Percentiles rank a stretch among this genome's conserved stretches.
phyloP scores from a whole-genome alignment of 805 yeast species.

The Wickerhamiella australiensis region DNA sequence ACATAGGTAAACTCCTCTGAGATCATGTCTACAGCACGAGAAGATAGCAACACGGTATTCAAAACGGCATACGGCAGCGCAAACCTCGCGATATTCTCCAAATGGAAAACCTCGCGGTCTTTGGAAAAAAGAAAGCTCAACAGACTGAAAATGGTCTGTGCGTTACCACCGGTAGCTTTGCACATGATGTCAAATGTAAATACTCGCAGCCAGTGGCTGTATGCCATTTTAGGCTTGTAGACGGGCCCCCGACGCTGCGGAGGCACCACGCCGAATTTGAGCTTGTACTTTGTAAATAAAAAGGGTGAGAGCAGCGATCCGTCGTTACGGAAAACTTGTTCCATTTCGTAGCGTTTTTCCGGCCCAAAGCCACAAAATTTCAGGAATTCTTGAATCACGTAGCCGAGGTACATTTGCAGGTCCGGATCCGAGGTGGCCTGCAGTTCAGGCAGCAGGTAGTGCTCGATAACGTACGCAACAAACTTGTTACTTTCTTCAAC shows the following conservation, averaged over 20 bases:
- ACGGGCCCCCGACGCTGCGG: conserved; percentile 42
- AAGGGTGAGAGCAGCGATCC: conserved; percentile 58
- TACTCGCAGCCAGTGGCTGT: conserved; percentile 59
- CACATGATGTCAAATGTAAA: conserved; percentile 57
- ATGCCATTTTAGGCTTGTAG: conserved; percentile 31
- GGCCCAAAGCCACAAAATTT: conserved; percentile 35
- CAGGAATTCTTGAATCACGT: conserved; percentile 77
- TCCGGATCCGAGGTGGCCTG: conserved; percentile 85
- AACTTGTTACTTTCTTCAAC: conserved; percentile 52
- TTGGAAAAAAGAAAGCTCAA: conserved; percentile 44
- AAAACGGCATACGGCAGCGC: conserved; percentile 67
- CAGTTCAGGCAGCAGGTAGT: conserved; percentile 66
- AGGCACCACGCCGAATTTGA: conserved; percentile 29
- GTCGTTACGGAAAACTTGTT: conserved; percentile 49
- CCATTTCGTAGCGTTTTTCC: conserved; percentile 31
- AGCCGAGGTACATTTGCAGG: conserved; percentile 71
- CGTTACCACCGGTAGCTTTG: conserved; percentile 27
- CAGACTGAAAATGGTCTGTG: conserved; percentile 43
- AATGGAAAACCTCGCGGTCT: conserved; percentile 46
- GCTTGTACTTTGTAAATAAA: conserved; percentile 54
- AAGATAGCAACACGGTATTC: conserved; percentile 43
- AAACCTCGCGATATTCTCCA: conserved; percentile 46
- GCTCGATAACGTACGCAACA: conserved; percentile 50
- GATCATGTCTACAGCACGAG: conserved; percentile 35
- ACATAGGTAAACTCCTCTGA: conserved; percentile 49